These are phyloP conservation scores for Fusarium pseudograminearum DNA, from an alignment of 2,329 filamentous ascomycete genomes.

Conservation along the genomic window DNA sequence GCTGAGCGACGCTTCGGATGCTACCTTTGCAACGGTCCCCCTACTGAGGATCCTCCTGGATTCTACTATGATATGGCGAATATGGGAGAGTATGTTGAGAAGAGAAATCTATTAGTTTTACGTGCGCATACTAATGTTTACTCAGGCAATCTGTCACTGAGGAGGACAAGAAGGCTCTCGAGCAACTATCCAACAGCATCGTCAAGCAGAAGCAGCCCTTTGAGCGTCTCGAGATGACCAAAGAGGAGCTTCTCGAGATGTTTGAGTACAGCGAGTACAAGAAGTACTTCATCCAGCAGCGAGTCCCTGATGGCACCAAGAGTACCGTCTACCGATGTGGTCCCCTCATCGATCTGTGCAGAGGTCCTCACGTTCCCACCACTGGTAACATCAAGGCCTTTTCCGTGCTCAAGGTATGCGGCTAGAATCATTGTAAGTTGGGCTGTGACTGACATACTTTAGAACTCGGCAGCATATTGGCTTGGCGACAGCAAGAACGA, in stretches of 20 bases:
- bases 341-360: constrained; percentile 93
- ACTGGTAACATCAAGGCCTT: constrained; percentile 96
- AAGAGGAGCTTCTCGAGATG: constrained; percentile 92
- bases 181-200: constrained; percentile 82
- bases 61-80: constrained; percentile 98
- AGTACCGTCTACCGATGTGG: constrained; percentile 97
- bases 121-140: constrained; percentile 53
- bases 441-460: constrained; percentile 56
- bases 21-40: constrained; percentile 92
- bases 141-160: constrained; percentile 76
- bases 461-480: constrained; percentile 84
- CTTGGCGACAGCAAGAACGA: constrained; percentile 94
- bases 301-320: constrained; percentile 82
- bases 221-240: constrained; percentile 87
- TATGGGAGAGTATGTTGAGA: constrained; percentile 53
- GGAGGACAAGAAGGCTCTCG: constrained; percentile 87
- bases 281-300: constrained; percentile 86
- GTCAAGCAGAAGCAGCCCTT: constrained; percentile 98
- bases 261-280: constrained; percentile 99
- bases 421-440: not conserved
- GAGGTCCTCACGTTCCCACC: constrained; percentile 91
- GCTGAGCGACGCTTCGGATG: constrained; percentile 92
- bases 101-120: not conserved
- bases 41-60: constrained; percentile 78
- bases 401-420: constrained; percentile 82